A percentile compares a stretch with the other conserved stretches of the same genome.
phyloP scores from a whole-genome alignment of 441 rosid genomes.

The Croton laevigatus region DNA sequence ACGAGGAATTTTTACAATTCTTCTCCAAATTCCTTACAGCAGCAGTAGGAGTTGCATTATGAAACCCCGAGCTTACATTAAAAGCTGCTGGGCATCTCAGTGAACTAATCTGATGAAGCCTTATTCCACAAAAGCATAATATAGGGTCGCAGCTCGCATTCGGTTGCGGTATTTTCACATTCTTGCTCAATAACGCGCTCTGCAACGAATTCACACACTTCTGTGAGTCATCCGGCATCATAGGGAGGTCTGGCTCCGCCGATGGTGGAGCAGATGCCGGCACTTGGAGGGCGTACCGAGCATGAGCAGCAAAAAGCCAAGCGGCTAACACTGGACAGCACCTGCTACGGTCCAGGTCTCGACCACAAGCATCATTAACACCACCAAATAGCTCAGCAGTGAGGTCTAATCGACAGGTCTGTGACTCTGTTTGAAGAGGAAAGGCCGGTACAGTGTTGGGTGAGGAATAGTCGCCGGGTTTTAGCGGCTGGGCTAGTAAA shows the following conservation, averaged over 20 bases:
- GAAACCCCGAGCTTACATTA: constrained; percentile 56
- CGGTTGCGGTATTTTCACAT: constrained; percentile 78
- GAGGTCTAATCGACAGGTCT: constrained; percentile 78
- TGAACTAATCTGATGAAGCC: constrained; percentile 91
- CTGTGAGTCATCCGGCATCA: constrained; percentile 96
- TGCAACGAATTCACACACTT: constrained; percentile 90
- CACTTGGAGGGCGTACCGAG: constrained; percentile 74
- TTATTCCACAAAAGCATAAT: constrained; percentile 90
- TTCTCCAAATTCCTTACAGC: constrained; percentile 84
- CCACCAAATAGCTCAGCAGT: constrained; percentile 96
- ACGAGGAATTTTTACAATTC: constrained; percentile 79
- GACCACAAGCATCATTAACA: constrained; percentile 78
- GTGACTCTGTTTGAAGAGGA: constrained; percentile 65
- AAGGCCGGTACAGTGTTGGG: constrained; percentile 80
- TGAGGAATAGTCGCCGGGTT: constrained; percentile 35
- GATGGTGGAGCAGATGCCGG: constrained; percentile 55
- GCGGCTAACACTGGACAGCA: constrained; percentile 96
- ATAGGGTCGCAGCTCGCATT: constrained; percentile 83
- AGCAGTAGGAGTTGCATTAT: constrained; percentile 87
- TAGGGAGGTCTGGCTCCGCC: constrained; percentile 59
- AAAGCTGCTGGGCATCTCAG: constrained; percentile 96
- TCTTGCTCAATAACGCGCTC: constrained; percentile 64
- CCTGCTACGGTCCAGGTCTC: constrained; percentile 79
- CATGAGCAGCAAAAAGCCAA: constrained; percentile 96
- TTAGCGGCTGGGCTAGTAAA: constrained; percentile 45